Percentiles rank a stretch among this genome's conserved stretches.
phyloP scores from a whole-genome alignment of 2,329 filamentous ascomycete species.

The Cladophialophora chaetospira region DNA sequence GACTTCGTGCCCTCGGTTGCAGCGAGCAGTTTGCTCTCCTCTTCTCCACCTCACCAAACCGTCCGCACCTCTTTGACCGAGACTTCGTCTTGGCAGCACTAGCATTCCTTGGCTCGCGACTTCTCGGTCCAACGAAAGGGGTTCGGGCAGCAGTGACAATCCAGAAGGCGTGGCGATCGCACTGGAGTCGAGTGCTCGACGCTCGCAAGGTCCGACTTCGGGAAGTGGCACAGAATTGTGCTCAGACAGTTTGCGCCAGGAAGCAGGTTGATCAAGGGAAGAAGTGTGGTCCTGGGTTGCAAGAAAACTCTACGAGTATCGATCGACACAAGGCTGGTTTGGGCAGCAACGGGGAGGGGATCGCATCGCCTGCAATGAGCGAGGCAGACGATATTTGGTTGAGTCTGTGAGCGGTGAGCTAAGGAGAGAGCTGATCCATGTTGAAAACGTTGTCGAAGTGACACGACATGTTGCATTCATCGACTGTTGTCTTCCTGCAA shows the following conservation, averaged over 20 bases:
- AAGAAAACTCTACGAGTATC: too few relatives aligned
- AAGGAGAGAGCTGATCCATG: background rate
- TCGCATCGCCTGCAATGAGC: background rate
- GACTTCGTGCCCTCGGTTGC: constrained; percentile 29
- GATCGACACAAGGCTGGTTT: background rate
- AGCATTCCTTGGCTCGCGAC: constrained; percentile 61
- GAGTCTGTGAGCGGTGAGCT: constrained; percentile 17
- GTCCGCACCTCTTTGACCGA: constrained; percentile 51
- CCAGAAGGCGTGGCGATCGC: constrained; percentile 54
- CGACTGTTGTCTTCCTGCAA: too few relatives aligned
- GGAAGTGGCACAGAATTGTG: constrained; percentile 43
- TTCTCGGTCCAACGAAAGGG: constrained; percentile 54
- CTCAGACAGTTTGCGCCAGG: constrained; percentile 2
- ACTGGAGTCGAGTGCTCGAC: constrained; percentile 28
- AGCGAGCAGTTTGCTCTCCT: constrained; percentile 31
- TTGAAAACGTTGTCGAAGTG: background rate
- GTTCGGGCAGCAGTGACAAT: constrained; percentile 56
- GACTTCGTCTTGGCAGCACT: constrained; percentile 60
- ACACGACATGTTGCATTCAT: too few relatives aligned
- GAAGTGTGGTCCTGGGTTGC: background rate
- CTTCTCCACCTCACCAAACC: constrained; percentile 14
- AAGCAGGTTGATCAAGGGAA: background rate
- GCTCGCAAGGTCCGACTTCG: constrained; percentile 39
- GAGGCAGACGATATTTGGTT: constrained; percentile 27
- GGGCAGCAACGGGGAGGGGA: background rate